Evolutionary conservation across 2,329 filamentous ascomycete species (phyloP).

Genomic region (Fusarium proliferatum): DNA sequence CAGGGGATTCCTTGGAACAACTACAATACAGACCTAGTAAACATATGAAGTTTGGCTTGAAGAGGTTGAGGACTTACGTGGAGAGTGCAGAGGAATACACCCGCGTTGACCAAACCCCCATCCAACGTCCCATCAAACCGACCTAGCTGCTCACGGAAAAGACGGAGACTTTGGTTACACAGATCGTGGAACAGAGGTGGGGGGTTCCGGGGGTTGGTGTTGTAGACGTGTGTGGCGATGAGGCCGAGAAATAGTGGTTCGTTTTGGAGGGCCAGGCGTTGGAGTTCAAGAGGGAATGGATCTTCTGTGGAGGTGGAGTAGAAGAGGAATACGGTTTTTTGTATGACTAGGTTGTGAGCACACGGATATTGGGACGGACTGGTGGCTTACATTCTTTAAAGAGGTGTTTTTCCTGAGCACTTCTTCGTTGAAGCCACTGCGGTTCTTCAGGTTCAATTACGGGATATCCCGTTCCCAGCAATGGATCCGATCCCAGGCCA

Average conservation of each 20-base stretch:
- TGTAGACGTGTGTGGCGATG: slow-evolving; percentile 27
- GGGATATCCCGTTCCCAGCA: neutral
- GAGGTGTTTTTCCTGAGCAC: neutral
- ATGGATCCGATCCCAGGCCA: neutral
- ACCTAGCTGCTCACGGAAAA: slow-evolving; percentile 18
- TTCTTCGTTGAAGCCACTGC: neutral
- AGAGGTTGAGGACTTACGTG: slow-evolving; percentile 4
- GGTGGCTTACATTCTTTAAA: neutral
- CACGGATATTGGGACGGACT: fast-evolving
- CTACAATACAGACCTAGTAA: neutral
- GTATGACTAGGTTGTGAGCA: neutral
- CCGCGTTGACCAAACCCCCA: slow-evolving; percentile 9
- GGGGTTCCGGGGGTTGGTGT: slow-evolving; percentile 5
- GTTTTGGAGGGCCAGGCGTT: neutral
- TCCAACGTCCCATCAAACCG: slow-evolving; percentile 6
- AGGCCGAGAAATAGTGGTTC: slow-evolving; percentile 23
- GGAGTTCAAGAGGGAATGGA: slow-evolving; percentile 2
- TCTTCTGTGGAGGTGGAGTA: slow-evolving; percentile 29
- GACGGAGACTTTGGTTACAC: slow-evolving; percentile 20
- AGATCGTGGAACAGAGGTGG: slow-evolving; percentile 12
- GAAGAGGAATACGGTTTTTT: slow-evolving; percentile 21
- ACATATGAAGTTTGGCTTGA: neutral
- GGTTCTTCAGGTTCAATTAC: neutral
- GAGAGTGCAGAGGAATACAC: slow-evolving; percentile 26
- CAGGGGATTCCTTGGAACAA: slow-evolving; percentile 33